Conservation (phyloP, 352 stramenopile genomes). For the Phytophthora hibernalis region DNA sequence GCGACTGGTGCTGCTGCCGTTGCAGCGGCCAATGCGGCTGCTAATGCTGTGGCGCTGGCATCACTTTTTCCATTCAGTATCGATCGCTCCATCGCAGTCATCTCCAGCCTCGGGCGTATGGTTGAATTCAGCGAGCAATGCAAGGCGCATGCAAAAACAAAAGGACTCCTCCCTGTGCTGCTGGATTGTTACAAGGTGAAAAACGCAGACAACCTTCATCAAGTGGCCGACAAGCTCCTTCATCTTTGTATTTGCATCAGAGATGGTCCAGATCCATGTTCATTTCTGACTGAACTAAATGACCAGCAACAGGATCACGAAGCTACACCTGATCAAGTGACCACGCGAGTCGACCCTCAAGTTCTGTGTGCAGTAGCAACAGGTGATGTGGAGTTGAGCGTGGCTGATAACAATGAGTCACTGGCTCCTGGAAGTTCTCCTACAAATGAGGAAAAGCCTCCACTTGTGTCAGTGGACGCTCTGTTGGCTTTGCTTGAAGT, state of each 20-base stretch:
- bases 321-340: background rate
- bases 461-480: constrained; percentile 43
- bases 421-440: background rate
- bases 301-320: constrained; percentile 4
- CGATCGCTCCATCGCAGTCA: constrained; percentile 37
- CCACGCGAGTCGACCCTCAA: constrained; percentile 26
- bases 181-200: constrained; percentile 55
- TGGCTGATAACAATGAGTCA: background rate
- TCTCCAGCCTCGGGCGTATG: constrained; percentile 62
- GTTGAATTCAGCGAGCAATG: constrained; percentile 47
- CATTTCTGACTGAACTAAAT: background rate
- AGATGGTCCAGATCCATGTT: background rate
- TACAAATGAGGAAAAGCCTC: constrained; percentile 25
- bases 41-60: constrained; percentile 28
- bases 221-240: constrained; percentile 68
- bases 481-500: constrained; percentile 49
- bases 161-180: constrained; percentile 45
- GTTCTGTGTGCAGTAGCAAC: constrained; percentile 32
- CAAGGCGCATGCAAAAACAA: constrained; percentile 46
- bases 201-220: constrained; percentile 40
- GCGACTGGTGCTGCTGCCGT: constrained; percentile 25
- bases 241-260: constrained; percentile 46
- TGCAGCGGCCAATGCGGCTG: constrained; percentile 29
- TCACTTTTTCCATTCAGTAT: constrained; percentile 44
- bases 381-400: background rate